Evolutionary conservation across 352 stramenopile genomes (phyloP), one percentile per base, ranked within the genome.

Genomic region (Pythium pectinolyticum): DNA sequence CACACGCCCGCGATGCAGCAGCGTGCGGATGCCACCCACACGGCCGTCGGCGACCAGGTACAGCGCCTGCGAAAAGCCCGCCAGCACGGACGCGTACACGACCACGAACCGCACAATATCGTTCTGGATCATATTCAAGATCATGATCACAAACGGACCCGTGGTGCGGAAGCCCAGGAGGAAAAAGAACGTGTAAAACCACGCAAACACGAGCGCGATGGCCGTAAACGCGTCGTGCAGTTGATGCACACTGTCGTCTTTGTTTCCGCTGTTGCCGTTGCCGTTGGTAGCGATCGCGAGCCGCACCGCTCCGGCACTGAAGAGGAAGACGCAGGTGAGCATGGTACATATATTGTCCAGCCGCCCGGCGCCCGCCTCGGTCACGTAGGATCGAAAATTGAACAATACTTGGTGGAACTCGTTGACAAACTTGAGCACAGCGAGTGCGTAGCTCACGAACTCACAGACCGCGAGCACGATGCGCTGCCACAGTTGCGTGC

Each of bases 131-230:
- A 90, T 88, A 1, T 70, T 69, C 11, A 84, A 57, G 43, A 90
- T 85, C 78, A 86, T 88, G 47, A 88, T 80, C 27, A 90, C 75
- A 50, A 87, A 86, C 25, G 81, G 81, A 7, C 81, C 78, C 5
- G 78, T 88, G 19, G 70, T 75, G 48, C 78, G 77, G 57, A 86
- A 88, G 7, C 81, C 77, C 14, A 87, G 49, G 19, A 90, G 52
- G 66, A 90, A 90, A 63, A 86, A 90, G 50, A 88, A 83, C 31
- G 79, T 51, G 56, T 88, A 88, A 39, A 84, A 77, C 74, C 78
- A 88, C 45, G 77, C 69, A 52, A 82, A 82, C 19, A 88, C 74
- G 11, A 86, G 57, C 8, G 78, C 68, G 1, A 82, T 64, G 11
- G 75, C 75, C 1, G 65, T 66, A 20, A 78, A 72, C 32, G 75